Base-by-base conservation (phyloP, 495 filamentous ascomycete genomes). In the Penicillium verhagenii region DNA sequence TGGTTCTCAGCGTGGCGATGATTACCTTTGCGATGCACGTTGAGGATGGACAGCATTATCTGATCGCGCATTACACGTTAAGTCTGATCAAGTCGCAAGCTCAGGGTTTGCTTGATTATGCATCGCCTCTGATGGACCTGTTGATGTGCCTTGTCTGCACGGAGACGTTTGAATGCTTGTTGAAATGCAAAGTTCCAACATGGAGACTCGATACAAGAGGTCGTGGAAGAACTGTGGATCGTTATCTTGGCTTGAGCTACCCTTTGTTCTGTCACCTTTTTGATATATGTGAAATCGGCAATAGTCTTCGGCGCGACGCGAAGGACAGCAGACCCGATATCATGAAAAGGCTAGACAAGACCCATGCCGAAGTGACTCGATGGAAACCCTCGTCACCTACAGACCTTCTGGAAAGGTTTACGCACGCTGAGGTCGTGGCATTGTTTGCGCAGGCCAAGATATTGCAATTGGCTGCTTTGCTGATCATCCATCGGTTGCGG, bases 21-120 rank as follows among this genome's bases (percentile, higher is more conserved):
- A 26, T 57, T 3, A 64, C 57, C 20, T 60, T 64, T 45, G 61
- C 61, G 14, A 60, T 64, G 61, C 61, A 64, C 47, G 57, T 64
- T 10, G 38, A 37, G 10, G 46, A 64, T 28, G 61, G 61, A 21
- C 57, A 60, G 38, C 43, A 58, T 1, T 53, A 44, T 29, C 37
- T 64, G 10, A 60, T 64, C 28, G 53, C 57, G 0, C 61, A 50
- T 6, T 60, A 60, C 4, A 64, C 57, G 2, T 19, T 64, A 18
- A 47, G 31, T 16, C 47, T 64, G 5, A 51, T 64, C n/a, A 57
- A 58, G 35, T 26, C 51, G 18, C 53, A 43, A 10, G 40, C 49
- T 18, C 24, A 31, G 2, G 21, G 16, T 16, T 13, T 60, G 4
- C 49, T 47, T 1, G 18, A 23, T 1, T 33, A 54, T 19, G 38